Percentiles rank a stretch among this genome's conserved stretches.
Evolutionary conservation across 129 eudicot genomes (phyloP).

Genomic region (Tanacetum coccineum): DNA sequence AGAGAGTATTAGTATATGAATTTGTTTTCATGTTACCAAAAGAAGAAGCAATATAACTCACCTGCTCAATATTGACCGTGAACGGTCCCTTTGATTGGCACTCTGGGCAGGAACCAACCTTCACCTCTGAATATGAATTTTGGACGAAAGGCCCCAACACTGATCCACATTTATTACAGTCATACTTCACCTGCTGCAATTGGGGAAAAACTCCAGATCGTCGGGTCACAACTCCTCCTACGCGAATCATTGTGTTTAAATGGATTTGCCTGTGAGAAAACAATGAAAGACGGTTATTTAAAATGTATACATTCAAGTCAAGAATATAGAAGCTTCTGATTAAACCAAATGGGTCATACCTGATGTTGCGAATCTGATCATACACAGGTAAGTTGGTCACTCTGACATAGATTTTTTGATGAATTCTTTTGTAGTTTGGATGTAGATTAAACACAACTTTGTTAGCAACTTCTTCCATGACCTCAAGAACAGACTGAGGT

Average conservation of each 20-base stretch:
- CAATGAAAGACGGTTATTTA: conserved; percentile 3
- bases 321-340: background rate
- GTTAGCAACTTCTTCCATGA: conserved; percentile 98
- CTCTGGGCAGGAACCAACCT: conserved; percentile 98
- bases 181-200: conserved; percentile 95
- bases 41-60: conserved; percentile 18
- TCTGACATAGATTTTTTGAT: conserved; percentile 81
- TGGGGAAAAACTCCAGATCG: conserved; percentile 99
- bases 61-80: conserved; percentile 96
- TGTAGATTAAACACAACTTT: conserved; percentile 80
- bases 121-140: conserved; percentile 94
- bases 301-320: background rate
- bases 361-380: conserved; percentile 97
- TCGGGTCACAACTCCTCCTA: conserved; percentile 96
- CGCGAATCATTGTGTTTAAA: conserved; percentile 94
- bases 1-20: conserved; percentile 4
- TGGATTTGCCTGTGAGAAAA: conserved; percentile 71
- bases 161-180: conserved; percentile 87
- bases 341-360: conserved; percentile 35
- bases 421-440: conserved; percentile 80
- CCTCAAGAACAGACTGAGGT: conserved; percentile 99
- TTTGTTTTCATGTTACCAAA: conserved; percentile 4
- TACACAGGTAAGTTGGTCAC: conserved; percentile 92
- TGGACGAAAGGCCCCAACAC: conserved; percentile 91
- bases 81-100: conserved; percentile 99